Percentiles rank a stretch among this genome's conserved stretches.
Conservation (phyloP, 441 rosid species). For the Adansonia madagascariensis region DNA sequence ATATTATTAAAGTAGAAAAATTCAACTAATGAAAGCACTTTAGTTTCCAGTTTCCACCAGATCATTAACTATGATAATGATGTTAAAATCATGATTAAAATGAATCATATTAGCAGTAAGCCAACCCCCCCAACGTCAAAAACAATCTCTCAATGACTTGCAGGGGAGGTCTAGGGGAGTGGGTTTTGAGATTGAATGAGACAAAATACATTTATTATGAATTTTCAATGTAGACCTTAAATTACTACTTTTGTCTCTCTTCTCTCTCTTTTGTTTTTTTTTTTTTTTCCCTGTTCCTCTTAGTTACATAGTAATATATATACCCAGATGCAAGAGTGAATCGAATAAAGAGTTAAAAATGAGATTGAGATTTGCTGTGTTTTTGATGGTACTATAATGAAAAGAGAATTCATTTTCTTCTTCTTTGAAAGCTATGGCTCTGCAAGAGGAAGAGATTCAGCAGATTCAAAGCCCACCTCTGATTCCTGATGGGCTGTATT, state of each 20-base stretch:
- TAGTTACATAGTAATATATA: constrained; percentile 9
- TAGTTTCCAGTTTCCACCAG: too few relatives aligned
- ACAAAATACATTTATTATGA: not conserved
- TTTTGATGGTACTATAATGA: constrained; percentile 59
- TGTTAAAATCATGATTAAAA: too few relatives aligned
- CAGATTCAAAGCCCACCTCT: constrained; percentile 41
- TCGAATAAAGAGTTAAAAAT: not conserved
- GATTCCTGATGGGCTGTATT: constrained; percentile 61
- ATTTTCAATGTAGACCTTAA: not conserved
- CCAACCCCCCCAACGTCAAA: too few relatives aligned
- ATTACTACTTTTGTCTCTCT: constrained; percentile 31
- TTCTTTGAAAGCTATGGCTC: constrained; percentile 60
- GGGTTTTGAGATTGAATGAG: not conserved
- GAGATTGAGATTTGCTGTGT: constrained; percentile 21
- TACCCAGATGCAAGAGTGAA: constrained; percentile 23
- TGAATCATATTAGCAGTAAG: too few relatives aligned
- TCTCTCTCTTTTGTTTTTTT: not conserved
- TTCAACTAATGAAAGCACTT: too few relatives aligned
- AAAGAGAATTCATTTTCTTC: constrained; percentile 51
- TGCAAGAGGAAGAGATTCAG: constrained; percentile 47
- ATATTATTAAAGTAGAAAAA: too few relatives aligned
- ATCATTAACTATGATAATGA: too few relatives aligned
- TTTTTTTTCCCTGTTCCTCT: constrained; percentile 18
- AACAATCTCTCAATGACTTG: too few relatives aligned
- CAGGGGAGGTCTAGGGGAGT: too few relatives aligned